Evolutionary conservation across 2,329 filamentous ascomycete species (phyloP), one percentile per base, ranked within the genome.

Genomic region (Septoria linicola): DNA sequence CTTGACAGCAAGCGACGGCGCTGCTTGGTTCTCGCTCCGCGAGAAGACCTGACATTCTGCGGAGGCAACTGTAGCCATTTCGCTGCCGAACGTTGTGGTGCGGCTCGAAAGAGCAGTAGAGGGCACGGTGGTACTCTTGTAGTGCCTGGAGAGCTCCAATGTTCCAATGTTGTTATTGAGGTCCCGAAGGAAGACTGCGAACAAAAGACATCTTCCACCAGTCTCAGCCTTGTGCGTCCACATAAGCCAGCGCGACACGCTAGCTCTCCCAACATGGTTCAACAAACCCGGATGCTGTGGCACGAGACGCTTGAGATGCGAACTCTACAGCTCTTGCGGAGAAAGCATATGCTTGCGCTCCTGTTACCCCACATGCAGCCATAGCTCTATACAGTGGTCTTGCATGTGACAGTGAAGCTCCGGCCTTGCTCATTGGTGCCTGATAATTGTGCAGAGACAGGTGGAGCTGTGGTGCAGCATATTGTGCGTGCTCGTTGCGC

Each of bases 401-500:
- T 41, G 41, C 41, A 44, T 44, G 41, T 44, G 41, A 44, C 10
- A 46, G 42, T 14, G 42, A 16, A 34, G 41, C 27, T 42, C 30
- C 2, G 2, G 30, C 25, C 14, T 44, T 13, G 27, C 41, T 34
- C 20, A 31, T 44, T 20, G 41, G 19, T 31, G 41, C 20, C 20
- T 16, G 16, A 34, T 14, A 11, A 16, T 13, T 44, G 19, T 44
- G 41, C 41, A 44, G 41, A 23, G 16, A 20, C 23, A 6, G 11
- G 40, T 42, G 23, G 23, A 42, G 40, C 40, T 30, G 14, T 10
- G 21, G 23, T 42, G 40, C 40, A 37, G 35, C 13, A 7, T 20
- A 30, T 14, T 16, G 23, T 13, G 20, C n/a, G 40, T 27, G 40
- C 23, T 27, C 5, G 23, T 5, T 27, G 23, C 23, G 23, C 23